These are phyloP conservation scores for Cystobasidiaceae sp. DNA, from an alignment of 1,284 basidiomycete genomes.

Conservation along the genomic window DNA sequence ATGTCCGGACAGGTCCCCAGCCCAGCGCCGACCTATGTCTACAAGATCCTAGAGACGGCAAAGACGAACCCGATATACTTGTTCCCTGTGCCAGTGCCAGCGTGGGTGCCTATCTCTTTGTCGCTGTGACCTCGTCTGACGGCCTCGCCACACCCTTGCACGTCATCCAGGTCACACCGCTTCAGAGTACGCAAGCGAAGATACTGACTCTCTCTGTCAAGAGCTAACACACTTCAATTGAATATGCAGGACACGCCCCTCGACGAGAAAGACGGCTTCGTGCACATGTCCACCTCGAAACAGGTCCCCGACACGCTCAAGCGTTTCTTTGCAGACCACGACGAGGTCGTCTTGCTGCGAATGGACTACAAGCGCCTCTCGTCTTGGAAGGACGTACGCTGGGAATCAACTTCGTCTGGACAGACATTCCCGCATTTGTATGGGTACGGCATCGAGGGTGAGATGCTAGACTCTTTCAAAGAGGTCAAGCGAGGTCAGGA, in stretches of 20 bases:
- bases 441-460: constrained; percentile 24
- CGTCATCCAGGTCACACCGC: constrained; percentile 7
- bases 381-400: constrained; percentile 23
- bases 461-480: constrained; percentile 27
- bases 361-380: constrained; percentile 34
- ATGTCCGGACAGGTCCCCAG: constrained; percentile 14
- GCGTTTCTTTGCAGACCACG: constrained; percentile 37
- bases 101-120: constrained; percentile 1
- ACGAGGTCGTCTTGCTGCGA: constrained; percentile 36
- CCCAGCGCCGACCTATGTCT: constrained; percentile 22
- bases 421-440: constrained; percentile 26
- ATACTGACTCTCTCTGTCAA: too few species aligned
- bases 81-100: constrained; percentile 29
- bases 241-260: constrained; percentile 11
- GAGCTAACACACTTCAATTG: too few species aligned
- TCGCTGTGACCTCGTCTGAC: background rate
- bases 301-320: constrained; percentile 37
- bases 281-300: constrained; percentile 36
- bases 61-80: constrained; percentile 20
- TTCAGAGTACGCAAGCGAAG: constrained; percentile 2
- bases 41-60: constrained; percentile 31
- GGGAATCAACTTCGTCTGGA: constrained; percentile 17
- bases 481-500: constrained; percentile 15
- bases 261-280: constrained; percentile 40
- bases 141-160: background rate